phyloP scores from a whole-genome alignment of 1,284 basidiomycete genomes.

The Fomitopsis pinicola region DNA sequence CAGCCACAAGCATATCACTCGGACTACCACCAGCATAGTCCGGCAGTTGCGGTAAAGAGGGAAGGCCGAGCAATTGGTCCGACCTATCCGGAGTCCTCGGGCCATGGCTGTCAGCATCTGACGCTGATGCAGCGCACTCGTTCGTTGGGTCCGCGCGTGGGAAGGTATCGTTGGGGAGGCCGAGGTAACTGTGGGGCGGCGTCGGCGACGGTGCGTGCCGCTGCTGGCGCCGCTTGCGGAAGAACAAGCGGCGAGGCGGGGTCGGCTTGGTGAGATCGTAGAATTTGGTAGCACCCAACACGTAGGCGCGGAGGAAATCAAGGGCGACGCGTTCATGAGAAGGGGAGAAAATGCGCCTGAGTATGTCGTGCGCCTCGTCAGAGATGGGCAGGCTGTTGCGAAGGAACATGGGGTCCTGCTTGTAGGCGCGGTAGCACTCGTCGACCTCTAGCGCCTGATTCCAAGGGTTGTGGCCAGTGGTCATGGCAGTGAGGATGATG shows the following conservation, averaged over 20 bases:
- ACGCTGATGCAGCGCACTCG: background rate
- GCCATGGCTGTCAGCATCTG: background rate
- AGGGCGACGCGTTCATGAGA: conserved; percentile 51
- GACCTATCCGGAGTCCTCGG: background rate
- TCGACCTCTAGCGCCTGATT: conserved; percentile 69
- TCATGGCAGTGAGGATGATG: conserved; percentile 57
- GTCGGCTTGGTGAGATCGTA: conserved; percentile 17
- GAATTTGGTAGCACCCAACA: conserved; percentile 19
- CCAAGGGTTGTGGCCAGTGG: conserved; percentile 92
- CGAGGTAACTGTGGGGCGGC: background rate
- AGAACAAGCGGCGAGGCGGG: background rate
- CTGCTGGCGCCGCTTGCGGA: background rate
- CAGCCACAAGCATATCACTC: background rate
- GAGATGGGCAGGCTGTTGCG: conserved; percentile 76
- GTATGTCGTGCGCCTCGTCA: conserved; percentile 45
- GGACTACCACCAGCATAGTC: background rate
- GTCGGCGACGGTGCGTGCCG: background rate
- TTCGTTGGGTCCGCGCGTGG: background rate
- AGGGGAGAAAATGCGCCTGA: conserved; percentile 56
- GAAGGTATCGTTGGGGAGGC: background rate
- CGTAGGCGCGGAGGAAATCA: conserved; percentile 45
- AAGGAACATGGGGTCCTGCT: conserved; percentile 59
- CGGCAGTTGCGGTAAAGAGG: background rate
- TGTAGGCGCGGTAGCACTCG: conserved; percentile 54
- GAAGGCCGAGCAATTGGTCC: background rate